These are phyloP conservation scores for Podospora australis DNA, from an alignment of 495 filamentous ascomycete species.

Conservation along the genomic window DNA sequence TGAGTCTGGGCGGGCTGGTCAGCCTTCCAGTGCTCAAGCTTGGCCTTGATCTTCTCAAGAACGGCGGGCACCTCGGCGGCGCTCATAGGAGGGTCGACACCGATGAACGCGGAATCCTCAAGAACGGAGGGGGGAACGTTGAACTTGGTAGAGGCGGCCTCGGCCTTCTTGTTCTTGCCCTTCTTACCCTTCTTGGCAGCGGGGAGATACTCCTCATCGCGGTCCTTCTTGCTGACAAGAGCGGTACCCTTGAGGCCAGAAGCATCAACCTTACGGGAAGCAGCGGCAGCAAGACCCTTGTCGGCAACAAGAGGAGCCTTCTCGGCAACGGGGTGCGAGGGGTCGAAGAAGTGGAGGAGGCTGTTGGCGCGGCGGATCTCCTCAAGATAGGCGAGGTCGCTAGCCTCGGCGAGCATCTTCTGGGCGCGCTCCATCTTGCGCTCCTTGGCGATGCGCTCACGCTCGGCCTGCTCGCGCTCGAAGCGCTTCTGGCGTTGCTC, in stretches of 20 bases:
- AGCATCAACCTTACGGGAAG: constrained; percentile 75
- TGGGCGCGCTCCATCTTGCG: constrained; percentile 79
- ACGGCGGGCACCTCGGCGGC: constrained; percentile 70
- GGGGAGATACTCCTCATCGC: constrained; percentile 81
- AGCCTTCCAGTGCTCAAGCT: constrained; percentile 87
- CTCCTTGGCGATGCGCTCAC: constrained; percentile 72
- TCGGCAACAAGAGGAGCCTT: constrained; percentile 59
- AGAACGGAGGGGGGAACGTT: constrained; percentile 84
- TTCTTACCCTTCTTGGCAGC: constrained; percentile 90
- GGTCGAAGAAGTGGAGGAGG: constrained; percentile 86
- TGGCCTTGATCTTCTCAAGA: constrained; percentile 82
- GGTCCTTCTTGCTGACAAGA: constrained; percentile 72
- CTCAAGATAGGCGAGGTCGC: constrained; percentile 77
- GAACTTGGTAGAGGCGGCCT: constrained; percentile 56
- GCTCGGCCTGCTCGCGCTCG: constrained; percentile 53
- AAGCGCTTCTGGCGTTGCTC: constrained; percentile 65
- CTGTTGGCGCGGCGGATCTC: constrained; percentile 83
- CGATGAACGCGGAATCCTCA: constrained; percentile 76
- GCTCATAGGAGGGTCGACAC: constrained; percentile 79
- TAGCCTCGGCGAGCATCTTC: constrained; percentile 84
- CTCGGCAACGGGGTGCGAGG: constrained; percentile 53
- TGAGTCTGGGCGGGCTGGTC: constrained; percentile 88
- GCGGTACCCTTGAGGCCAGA: constrained; percentile 69
- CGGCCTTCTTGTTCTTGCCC: constrained; percentile 55
- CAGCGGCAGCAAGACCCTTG: constrained; percentile 56